Evolutionary conservation across 495 filamentous ascomycete genomes (phyloP).

Genomic region (Xanthoparmelia taractica): DNA sequence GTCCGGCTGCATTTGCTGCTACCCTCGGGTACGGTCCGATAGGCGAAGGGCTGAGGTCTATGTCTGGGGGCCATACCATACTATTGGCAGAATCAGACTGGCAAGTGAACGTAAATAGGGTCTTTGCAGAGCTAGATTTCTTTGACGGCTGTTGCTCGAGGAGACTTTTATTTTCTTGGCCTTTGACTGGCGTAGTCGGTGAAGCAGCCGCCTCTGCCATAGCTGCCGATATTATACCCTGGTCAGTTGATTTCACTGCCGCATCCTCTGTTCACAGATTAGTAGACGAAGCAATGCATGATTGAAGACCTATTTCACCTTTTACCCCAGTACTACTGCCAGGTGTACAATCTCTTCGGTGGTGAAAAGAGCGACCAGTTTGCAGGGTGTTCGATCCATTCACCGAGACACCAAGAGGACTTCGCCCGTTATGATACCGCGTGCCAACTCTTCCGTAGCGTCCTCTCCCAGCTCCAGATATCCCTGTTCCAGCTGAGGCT

Average conservation of each 20-base stretch:
- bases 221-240: conserved; percentile 81
- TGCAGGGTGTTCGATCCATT: conserved; percentile 44
- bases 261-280: conserved; percentile 17
- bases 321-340: conserved; percentile 12
- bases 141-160: conserved; percentile 59
- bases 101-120: conserved; percentile 89
- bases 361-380: conserved; percentile 28
- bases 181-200: conserved; percentile 48
- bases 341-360: conserved; percentile 14
- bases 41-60: conserved; percentile 33
- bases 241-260: conserved; percentile 34
- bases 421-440: conserved; percentile 50
- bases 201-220: conserved; percentile 79
- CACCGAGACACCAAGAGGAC: conserved; percentile 52
- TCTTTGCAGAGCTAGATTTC: conserved; percentile 54
- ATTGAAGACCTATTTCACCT: conserved; percentile 18
- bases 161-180: conserved; percentile 67
- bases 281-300: conserved; percentile 7
- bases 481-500: conserved; percentile 47
- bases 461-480: conserved; percentile 73
- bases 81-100: conserved; percentile 64
- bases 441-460: conserved; percentile 56
- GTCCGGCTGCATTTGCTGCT: conserved; percentile 14
- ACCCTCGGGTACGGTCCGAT: conserved; percentile 28
- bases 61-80: conserved; percentile 43